These are phyloP conservation scores for Nicotiana benthamiana DNA, from an alignment of 257 asterid genomes.

Conservation along the genomic window DNA sequence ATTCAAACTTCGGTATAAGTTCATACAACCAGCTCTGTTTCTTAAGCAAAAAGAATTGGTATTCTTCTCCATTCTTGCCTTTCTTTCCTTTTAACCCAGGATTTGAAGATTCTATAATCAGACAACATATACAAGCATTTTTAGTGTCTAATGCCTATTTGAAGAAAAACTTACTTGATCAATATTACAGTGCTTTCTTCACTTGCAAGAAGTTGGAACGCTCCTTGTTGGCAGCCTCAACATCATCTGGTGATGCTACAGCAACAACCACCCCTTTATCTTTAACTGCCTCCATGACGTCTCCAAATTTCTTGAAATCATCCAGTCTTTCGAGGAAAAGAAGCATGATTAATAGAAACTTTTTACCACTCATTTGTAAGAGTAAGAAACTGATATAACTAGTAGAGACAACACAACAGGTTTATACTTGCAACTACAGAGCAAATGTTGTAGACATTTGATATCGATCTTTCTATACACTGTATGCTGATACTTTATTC, in stretches of 20 bases:
- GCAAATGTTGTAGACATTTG: neutral
- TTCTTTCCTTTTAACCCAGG: neutral
- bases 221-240: constrained; percentile 71
- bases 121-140: neutral
- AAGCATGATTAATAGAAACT: neutral
- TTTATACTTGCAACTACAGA: neutral
- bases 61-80: neutral
- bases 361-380: neutral
- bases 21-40: neutral
- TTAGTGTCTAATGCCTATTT: neutral
- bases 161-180: neutral
- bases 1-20: neutral
- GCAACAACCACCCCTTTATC: constrained; percentile 79
- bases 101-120: neutral
- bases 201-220: constrained; percentile 61
- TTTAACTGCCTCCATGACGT: constrained; percentile 59
- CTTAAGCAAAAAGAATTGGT: neutral
- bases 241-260: constrained; percentile 84
- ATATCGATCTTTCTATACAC: neutral
- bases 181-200: constrained; percentile 63
- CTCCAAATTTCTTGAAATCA: constrained; percentile 91
- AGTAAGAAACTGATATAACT: neutral
- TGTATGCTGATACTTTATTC: neutral
- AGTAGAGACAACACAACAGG: neutral
- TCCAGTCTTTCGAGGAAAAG: constrained; percentile 35